Percentiles rank a stretch among this genome's conserved stretches.
Conservation (phyloP, 2,329 filamentous ascomycete species). For the Fusarium sacchari region DNA sequence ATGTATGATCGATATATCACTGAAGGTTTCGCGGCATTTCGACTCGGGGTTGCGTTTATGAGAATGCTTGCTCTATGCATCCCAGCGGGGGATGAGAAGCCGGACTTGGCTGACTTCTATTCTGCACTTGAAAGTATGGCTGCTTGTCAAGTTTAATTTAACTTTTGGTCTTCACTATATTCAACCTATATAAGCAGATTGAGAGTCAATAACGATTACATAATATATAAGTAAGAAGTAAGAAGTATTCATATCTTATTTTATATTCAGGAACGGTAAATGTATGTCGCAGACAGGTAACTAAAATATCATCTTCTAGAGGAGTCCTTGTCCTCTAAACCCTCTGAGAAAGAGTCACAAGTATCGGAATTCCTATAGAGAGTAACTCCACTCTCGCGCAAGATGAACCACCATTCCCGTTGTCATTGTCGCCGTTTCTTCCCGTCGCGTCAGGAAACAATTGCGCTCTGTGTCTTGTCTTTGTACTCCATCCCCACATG, state of each 20-base stretch:
- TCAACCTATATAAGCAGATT: too few relatives aligned
- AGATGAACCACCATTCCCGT: neutral
- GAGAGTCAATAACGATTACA: too few relatives aligned
- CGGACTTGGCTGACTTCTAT: neutral
- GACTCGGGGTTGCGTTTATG: neutral
- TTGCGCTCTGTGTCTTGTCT: neutral
- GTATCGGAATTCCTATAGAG: accelerated
- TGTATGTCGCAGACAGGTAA: too few relatives aligned
- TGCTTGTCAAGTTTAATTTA: neutral
- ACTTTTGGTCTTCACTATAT: neutral
- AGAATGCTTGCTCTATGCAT: neutral
- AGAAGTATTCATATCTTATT: too few relatives aligned
- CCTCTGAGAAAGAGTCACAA: neutral
- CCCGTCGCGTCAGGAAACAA: neutral
- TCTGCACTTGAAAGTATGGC: neutral
- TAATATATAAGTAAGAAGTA: too few relatives aligned
- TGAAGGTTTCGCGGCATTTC: neutral
- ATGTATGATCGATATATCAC: neutral
- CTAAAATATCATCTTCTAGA: too few relatives aligned
- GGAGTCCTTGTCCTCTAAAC: neutral
- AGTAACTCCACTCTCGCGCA: neutral
- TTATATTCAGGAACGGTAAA: too few relatives aligned
- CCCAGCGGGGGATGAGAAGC: neutral
- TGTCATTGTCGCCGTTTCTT: neutral
- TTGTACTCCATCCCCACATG: neutral